phyloP scores from a whole-genome alignment of 2,329 filamentous ascomycete species.

The Canariomyces notabilis region DNA sequence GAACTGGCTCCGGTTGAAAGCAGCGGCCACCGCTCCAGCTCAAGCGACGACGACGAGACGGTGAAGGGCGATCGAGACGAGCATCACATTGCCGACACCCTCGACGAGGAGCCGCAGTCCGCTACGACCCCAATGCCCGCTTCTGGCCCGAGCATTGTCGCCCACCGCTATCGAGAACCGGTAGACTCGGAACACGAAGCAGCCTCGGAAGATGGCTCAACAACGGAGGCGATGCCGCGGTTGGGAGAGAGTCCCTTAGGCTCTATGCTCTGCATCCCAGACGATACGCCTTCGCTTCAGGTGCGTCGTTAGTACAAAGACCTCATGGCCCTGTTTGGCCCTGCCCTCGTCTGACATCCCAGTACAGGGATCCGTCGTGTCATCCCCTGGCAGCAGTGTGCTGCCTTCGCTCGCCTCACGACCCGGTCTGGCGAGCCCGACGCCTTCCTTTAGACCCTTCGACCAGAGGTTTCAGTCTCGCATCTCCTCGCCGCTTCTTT shows the following conservation, averaged over 20 bases:
- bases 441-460: slow-evolving; percentile 84
- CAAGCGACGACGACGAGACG: slow-evolving; percentile 39
- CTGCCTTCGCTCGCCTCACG: slow-evolving; percentile 65
- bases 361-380: slow-evolving; percentile 53
- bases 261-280: slow-evolving; percentile 67
- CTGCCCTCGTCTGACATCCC: background rate
- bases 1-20: slow-evolving; percentile 39
- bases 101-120: slow-evolving; percentile 33
- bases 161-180: slow-evolving; percentile 42
- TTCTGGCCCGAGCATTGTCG: slow-evolving; percentile 34
- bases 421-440: slow-evolving; percentile 62
- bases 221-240: slow-evolving; percentile 48
- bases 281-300: slow-evolving; percentile 79
- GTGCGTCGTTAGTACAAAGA: slow-evolving; percentile 44
- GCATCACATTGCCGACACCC: slow-evolving; percentile 32
- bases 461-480: slow-evolving; percentile 91
- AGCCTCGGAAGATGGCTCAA: slow-evolving; percentile 48
- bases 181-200: slow-evolving; percentile 40
- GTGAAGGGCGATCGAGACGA: slow-evolving; percentile 35
- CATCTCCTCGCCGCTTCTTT: slow-evolving; percentile 56
- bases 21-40: slow-evolving; percentile 37
- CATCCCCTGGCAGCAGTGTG: slow-evolving; percentile 68
- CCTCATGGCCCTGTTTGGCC: too few species aligned
- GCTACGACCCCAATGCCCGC: slow-evolving; percentile 22
- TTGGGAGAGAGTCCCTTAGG: slow-evolving; percentile 62